Percentiles rank a stretch among this genome's conserved stretches.
phyloP scores from a whole-genome alignment of 345 rosid species.

The Turritis glabra region DNA sequence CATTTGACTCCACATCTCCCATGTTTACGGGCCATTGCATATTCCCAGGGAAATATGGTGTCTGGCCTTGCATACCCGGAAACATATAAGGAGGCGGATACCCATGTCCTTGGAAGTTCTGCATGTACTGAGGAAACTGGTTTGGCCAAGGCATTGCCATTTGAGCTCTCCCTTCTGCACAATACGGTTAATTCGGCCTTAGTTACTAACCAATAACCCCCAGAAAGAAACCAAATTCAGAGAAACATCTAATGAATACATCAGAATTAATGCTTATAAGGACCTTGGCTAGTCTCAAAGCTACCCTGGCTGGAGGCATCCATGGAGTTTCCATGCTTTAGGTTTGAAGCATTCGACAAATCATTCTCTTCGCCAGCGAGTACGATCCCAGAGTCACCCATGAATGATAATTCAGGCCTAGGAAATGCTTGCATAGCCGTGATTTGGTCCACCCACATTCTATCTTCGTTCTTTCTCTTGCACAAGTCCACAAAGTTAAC shows the following conservation, averaged over 20 bases:
- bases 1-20: slow-evolving; percentile 63
- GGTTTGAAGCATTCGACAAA: slow-evolving; percentile 37
- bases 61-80: slow-evolving; percentile 71
- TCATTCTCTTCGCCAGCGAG: slow-evolving; percentile 76
- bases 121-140: slow-evolving; percentile 75
- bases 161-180: slow-evolving; percentile 45
- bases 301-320: slow-evolving; percentile 63
- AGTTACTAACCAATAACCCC: not conserved
- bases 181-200: not conserved
- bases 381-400: slow-evolving; percentile 78
- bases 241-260: slow-evolving; percentile 9
- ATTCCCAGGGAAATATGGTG: slow-evolving; percentile 80
- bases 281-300: slow-evolving; percentile 64
- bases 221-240: not conserved
- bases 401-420: slow-evolving; percentile 68
- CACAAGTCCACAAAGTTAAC: slow-evolving; percentile 80
- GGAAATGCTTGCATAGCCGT: slow-evolving; percentile 88
- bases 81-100: slow-evolving; percentile 63
- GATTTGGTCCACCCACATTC: slow-evolving; percentile 90
- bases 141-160: slow-evolving; percentile 73
- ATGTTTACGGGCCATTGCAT: slow-evolving; percentile 72
- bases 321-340: slow-evolving; percentile 45
- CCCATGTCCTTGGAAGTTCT: slow-evolving; percentile 70
- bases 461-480: slow-evolving; percentile 94
- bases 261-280: not conserved